Conservation (phyloP, 2,329 filamentous ascomycete genomes). For the Cordyceps javanica region DNA sequence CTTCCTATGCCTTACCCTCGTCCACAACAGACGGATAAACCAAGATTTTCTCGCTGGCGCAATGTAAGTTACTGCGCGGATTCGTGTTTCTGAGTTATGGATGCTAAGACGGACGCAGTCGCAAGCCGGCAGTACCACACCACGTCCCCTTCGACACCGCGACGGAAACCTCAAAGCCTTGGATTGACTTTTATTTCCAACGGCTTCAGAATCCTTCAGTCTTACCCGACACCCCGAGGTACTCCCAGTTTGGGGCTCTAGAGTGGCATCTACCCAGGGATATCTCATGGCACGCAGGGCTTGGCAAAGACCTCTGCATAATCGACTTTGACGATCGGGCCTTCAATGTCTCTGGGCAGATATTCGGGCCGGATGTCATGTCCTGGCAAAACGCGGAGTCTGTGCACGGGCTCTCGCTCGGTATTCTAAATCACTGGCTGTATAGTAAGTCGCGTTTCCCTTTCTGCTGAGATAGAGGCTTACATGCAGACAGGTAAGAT, state of each 20-base stretch:
- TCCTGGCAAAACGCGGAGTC: conserved; percentile 28
- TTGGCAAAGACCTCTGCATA: conserved; percentile 37
- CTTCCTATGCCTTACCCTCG: not conserved
- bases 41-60: not conserved
- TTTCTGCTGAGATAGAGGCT: not conserved
- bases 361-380: conserved; percentile 30
- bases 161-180: conserved; percentile 18
- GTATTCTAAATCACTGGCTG: conserved; percentile 39
- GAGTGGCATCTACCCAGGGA: conserved; percentile 25
- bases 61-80: not conserved
- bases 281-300: conserved; percentile 25
- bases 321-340: conserved; percentile 39
- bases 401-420: conserved; percentile 33
- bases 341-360: conserved; percentile 29
- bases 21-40: not conserved
- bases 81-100: not conserved
- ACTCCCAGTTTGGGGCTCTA: conserved; percentile 27
- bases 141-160: not conserved
- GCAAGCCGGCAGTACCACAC: not conserved
- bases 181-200: conserved; percentile 28
- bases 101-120: not conserved
- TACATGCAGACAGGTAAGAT: conserved; percentile 30
- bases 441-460: conserved; percentile 27
- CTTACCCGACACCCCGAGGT: conserved; percentile 21
- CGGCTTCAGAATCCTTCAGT: conserved; percentile 26